A percentile compares a stretch with the other conserved stretches of the same genome.
phyloP scores from a whole-genome alignment of 257 asterid species.

The Prunella vulgaris region DNA sequence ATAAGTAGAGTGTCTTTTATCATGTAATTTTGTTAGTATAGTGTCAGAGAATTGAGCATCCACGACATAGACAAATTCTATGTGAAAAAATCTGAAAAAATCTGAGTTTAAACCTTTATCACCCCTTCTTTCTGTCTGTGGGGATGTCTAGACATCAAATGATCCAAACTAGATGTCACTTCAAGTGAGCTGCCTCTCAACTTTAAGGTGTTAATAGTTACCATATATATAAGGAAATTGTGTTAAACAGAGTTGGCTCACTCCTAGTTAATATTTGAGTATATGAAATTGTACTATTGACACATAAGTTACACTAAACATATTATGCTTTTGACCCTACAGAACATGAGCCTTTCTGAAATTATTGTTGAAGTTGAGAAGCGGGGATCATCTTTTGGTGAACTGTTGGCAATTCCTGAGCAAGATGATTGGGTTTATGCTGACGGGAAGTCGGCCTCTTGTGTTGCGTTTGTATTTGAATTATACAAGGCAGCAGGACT shows the following conservation, averaged over 20 bases:
- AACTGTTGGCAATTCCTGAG: slow-evolving; percentile 76
- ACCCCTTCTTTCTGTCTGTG: neutral
- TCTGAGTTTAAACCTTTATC: neutral
- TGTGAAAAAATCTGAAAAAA: neutral
- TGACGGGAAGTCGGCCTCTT: slow-evolving; percentile 86
- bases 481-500: slow-evolving; percentile 89
- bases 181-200: neutral
- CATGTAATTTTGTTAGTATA: neutral
- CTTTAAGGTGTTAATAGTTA: neutral
- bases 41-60: slow-evolving; percentile 11
- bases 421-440: slow-evolving; percentile 78
- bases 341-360: slow-evolving; percentile 72
- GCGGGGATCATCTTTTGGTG: slow-evolving; percentile 82
- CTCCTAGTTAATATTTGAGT: slow-evolving; percentile 7
- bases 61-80: neutral
- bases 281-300: neutral
- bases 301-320: neutral
- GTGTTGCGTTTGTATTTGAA: slow-evolving; percentile 87
- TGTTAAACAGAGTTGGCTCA: neutral
- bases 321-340: slow-evolving; percentile 20
- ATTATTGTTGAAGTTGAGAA: slow-evolving; percentile 81
- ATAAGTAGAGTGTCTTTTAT: neutral
- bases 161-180: no score
- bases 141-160: no score
- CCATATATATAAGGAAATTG: neutral